Evolutionary conservation across 2,329 filamentous ascomycete genomes (phyloP), one percentile per base, ranked within the genome.

Genomic region (Penicillium sp.): DNA sequence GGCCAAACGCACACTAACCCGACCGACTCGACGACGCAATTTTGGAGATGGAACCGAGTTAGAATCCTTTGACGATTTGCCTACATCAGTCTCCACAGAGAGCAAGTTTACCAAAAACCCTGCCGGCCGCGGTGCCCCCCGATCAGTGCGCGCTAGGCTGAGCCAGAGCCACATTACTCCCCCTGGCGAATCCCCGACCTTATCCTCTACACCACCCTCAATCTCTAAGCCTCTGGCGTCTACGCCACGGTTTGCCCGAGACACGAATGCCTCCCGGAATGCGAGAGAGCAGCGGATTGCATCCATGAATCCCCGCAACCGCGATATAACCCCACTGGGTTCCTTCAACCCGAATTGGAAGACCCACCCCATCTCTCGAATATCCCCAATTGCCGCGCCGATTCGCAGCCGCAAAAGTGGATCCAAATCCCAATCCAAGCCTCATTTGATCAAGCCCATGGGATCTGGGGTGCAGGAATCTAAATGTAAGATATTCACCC

Each of bases 1-100:
- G 50, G 77, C 82, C 7, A 89, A 88, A 80, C 86, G 89, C 63
- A 87, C 89, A 47, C 77, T 96, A 58, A 93, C 85, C 61, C 90
- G 88, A 72, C 92, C 92, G 3, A 82, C 85, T 35, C 82, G 86
- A 42, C 81, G 82, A 58, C 84, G 87, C 46, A 86, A 91, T 67
- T 99, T 96, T 77, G 95, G 95, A 13, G 92, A 97, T 73, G 95
- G 95, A 16, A 90, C 89, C 59, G 95, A 99, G 75, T 82, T 99
- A 33, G 93, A 98, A 65, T 87, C 85, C 2, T 98, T 99, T 72
- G 95, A 99, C 72, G 95, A 99, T 75, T 79, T 99, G 55, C 93
- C 93, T 1, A 98, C 93, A 0, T 97, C 93, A 16, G 86, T 84
- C 13, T 86, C 89, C 59, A 84, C 86, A 14, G 95, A 99, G 75